Conservation (phyloP, 805 yeast genomes). For the Sugiyamaella chiloensis region DNA sequence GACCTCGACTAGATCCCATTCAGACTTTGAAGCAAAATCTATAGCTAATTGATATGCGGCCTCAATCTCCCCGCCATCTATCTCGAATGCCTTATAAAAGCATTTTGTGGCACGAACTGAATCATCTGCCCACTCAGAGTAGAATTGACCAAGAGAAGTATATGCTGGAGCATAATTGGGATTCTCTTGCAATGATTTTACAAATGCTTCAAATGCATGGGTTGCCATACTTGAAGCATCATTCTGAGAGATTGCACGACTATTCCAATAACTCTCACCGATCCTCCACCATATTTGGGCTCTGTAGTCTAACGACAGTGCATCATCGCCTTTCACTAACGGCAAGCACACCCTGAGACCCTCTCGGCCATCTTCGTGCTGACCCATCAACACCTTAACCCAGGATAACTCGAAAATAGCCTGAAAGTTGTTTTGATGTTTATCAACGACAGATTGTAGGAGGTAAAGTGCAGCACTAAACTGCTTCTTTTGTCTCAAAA, state of each 20-base stretch:
- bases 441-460: conserved; percentile 48
- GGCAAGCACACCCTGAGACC: conserved; percentile 46
- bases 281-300: conserved; percentile 70
- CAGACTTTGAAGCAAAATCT: conserved; percentile 60
- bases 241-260: conserved; percentile 12
- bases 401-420: conserved; percentile 74
- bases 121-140: conserved; percentile 57
- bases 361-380: conserved; percentile 50
- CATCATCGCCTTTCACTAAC: conserved; percentile 48
- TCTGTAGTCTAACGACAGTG: conserved; percentile 50
- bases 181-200: conserved; percentile 57
- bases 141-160: conserved; percentile 76
- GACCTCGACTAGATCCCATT: conserved; percentile 83
- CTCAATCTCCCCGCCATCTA: conserved; percentile 68
- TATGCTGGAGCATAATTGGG: conserved; percentile 74
- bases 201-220: conserved; percentile 54
- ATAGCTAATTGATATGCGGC: conserved; percentile 74
- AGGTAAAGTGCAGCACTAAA: conserved; percentile 52
- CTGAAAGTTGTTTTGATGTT: conserved; percentile 50
- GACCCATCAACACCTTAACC: conserved; percentile 61
- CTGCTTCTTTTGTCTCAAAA: conserved; percentile 63
- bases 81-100: conserved; percentile 83
- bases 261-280: conserved; percentile 57
- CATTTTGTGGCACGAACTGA: conserved; percentile 73
- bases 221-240: conserved; percentile 33